Base-by-base conservation (phyloP, 2,329 filamentous ascomycete genomes). In the Claviceps africana region DNA sequence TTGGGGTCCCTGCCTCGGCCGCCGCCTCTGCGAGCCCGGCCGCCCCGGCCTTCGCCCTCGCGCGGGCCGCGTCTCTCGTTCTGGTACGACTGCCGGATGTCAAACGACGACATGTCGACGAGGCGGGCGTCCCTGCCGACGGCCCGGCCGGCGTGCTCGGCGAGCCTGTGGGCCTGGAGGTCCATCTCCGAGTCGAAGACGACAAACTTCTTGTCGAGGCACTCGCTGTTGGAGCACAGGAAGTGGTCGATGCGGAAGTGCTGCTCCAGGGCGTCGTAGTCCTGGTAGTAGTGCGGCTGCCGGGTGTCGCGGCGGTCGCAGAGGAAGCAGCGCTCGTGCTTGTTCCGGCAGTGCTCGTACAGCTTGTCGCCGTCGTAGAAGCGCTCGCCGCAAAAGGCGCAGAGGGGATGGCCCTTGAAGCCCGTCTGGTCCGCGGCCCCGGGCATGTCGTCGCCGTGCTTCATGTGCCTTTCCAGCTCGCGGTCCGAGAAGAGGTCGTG, bases 341-440 rank as follows among this genome's bases (percentile, higher is more conserved):
- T 91, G 65, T 91, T 86, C 55, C 91, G 81, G 65, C 93, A 97
- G 69, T 98, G 93, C 51, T 86, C 78, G 65, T 90, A 98, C 1
- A 98, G 75, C 70, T 96, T 94, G 64, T 98, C 93, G 59, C 90
- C 88, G 46, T 94, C 90, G 66, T 97, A 98, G 69, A 97, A 98
- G 37, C 91, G 79, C 64, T 88, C 80, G 51, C 83, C 82, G 66
- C 93, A 98, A 69, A 98, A 98, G 4, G 82, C 86, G 67, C 93
- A 98, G 51, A 96, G 80, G 0, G 93, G 93, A 64, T 98, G 93
- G 9, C 93, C 93, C 65, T 86, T 93, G 72, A 98, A 98, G 1
- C 93, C 93, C 30, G 87, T 96, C 72, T 97, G 93, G 61, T 96
- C 88, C 39, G 86, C 74, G 0, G 90, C 85, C 35, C 93, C 91